phyloP scores from a whole-genome alignment of 2,329 filamentous ascomycete genomes.

The Pseudogymnoascus sp. region DNA sequence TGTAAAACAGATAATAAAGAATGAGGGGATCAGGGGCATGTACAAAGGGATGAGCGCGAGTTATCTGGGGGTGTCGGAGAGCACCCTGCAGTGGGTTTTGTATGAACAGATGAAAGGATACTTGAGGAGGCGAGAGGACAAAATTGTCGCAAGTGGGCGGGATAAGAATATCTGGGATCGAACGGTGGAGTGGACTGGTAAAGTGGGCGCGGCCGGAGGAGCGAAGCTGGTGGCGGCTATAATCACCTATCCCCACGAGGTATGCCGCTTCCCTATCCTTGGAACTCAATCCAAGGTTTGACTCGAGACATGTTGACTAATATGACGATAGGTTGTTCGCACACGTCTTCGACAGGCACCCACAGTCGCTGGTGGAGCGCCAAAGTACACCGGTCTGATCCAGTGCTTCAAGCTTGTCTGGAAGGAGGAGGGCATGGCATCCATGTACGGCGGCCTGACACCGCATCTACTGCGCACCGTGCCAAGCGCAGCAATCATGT shows the following conservation, averaged over 20 bases:
- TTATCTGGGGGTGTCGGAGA: conserved; percentile 85
- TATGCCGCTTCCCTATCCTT: conserved; percentile 31
- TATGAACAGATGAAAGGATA: conserved; percentile 85
- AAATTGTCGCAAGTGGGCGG: conserved; percentile 48
- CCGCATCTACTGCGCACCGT: conserved; percentile 87
- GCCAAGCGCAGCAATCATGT: conserved; percentile 91
- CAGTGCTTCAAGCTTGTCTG: conserved; percentile 85
- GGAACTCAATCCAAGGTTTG: not conserved
- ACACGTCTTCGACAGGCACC: conserved; percentile 81
- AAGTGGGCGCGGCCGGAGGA: conserved; percentile 67
- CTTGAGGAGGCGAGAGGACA: conserved; percentile 57
- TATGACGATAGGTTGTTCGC: conserved; percentile 54
- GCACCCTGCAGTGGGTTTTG: conserved; percentile 84
- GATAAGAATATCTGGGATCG: conserved; percentile 64
- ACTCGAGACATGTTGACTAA: conserved; percentile 5
- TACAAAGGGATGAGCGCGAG: conserved; percentile 89
- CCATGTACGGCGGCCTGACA: conserved; percentile 82
- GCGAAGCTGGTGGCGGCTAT: conserved; percentile 82
- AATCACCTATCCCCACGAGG: conserved; percentile 87
- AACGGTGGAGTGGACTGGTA: conserved; percentile 69
- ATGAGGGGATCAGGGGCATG: conserved; percentile 73
- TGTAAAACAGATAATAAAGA: conserved; percentile 67
- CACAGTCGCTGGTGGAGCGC: conserved; percentile 52
- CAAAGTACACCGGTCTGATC: conserved; percentile 80
- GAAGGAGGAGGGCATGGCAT: conserved; percentile 79